A percentile compares a stretch with the other conserved stretches of the same genome.
These are phyloP conservation scores for Thielaviopsis musarum DNA, from an alignment of 2,329 filamentous ascomycete species.

Conservation along the genomic window DNA sequence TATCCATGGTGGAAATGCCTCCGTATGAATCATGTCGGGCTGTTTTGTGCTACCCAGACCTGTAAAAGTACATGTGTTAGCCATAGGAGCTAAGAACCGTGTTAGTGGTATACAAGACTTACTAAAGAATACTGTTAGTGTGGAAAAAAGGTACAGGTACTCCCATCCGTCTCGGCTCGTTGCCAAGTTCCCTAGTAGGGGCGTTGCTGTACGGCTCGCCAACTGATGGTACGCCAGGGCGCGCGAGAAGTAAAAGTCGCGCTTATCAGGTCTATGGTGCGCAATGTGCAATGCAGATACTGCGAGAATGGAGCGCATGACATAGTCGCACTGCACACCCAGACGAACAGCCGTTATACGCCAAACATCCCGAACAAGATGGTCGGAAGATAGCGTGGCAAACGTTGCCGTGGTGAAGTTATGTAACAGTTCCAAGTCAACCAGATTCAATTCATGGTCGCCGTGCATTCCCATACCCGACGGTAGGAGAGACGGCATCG, in stretches of 20 bases:
- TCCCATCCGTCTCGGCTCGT: constrained; percentile 15
- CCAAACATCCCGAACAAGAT: constrained; percentile 26
- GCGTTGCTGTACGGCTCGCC: constrained; percentile 18
- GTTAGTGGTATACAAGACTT: constrained; percentile 1
- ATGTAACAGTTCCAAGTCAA: constrained; percentile 35
- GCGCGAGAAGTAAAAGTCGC: constrained; percentile 10
- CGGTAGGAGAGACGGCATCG: not conserved
- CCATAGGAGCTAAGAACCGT: not conserved
- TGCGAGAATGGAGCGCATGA: constrained; percentile 32
- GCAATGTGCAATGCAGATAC: constrained; percentile 33
- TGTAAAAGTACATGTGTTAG: not conserved
- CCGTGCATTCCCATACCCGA: constrained; percentile 4
- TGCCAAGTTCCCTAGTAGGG: constrained; percentile 15
- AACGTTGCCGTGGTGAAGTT: constrained; percentile 33
- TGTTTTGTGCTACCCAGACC: constrained; percentile 17
- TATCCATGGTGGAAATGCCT: constrained; percentile 20
- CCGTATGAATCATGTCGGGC: constrained; percentile 18
- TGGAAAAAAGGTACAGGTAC: constrained; percentile 17
- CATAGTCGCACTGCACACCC: constrained; percentile 28
- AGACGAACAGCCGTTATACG: constrained; percentile 29
- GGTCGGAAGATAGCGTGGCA: constrained; percentile 26
- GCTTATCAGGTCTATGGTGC: constrained; percentile 7
- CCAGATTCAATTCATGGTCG: constrained; percentile 19
- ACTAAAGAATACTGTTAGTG: constrained; percentile 21
- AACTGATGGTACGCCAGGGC: constrained; percentile 17